Conservation (phyloP, 2,329 filamentous ascomycete genomes). For the Akanthomyces lecanii region DNA sequence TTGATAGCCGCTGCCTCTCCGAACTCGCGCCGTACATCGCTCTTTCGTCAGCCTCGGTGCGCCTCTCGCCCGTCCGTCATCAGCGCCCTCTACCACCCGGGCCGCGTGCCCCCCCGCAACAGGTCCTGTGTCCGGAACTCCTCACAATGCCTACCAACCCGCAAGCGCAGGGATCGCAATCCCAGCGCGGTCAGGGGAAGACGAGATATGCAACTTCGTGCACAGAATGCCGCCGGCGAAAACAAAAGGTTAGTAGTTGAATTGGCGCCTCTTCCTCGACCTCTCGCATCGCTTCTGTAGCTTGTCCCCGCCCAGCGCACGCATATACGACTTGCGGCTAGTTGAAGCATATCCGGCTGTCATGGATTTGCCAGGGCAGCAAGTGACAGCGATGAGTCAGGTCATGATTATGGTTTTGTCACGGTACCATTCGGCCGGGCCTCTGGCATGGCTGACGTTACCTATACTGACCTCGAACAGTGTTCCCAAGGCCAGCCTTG, state of each 20-base stretch:
- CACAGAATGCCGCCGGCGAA: constrained; percentile 47
- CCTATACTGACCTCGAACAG: constrained; percentile 27
- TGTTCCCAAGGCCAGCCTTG: constrained; percentile 53
- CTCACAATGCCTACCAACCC: constrained; percentile 14
- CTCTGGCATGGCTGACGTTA: neutral
- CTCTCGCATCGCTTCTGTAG: neutral
- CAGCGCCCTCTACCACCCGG: neutral
- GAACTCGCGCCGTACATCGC: neutral
- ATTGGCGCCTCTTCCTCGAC: too few species aligned
- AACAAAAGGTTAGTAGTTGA: constrained; percentile 43
- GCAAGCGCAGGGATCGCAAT: constrained; percentile 28
- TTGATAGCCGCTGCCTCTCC: neutral
- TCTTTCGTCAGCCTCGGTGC: neutral
- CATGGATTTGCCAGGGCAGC: neutral
- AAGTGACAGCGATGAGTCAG: too few species aligned
- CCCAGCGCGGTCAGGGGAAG: constrained; percentile 14
- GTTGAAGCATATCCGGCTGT: neutral
- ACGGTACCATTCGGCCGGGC: too few species aligned
- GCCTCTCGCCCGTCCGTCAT: neutral
- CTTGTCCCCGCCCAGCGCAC: neutral
- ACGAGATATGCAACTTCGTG: constrained; percentile 39
- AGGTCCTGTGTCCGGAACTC: neutral
- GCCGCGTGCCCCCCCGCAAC: neutral
- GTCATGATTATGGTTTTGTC: neutral
- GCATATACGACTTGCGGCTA: too few species aligned